Conservation (phyloP, 306 rosid genomes). For the Inga laurina region DNA sequence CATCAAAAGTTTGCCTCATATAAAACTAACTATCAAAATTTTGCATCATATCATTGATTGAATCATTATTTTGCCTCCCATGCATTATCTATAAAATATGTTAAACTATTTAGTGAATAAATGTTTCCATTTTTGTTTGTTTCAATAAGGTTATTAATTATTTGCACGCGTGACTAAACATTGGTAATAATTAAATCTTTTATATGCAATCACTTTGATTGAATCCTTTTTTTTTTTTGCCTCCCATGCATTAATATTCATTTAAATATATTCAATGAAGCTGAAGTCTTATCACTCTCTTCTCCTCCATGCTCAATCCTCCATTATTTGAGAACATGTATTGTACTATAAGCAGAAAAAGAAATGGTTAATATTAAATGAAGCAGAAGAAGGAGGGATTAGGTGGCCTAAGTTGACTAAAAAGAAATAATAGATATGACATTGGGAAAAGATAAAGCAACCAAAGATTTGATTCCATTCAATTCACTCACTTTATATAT, state of each 20-base stretch:
- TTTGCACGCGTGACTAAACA: neutral
- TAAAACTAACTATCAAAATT: neutral
- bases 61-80: too few species aligned
- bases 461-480: conserved; percentile 16
- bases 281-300: neutral
- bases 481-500: neutral
- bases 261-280: neutral
- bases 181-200: too few species aligned
- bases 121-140: too few species aligned
- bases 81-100: too few species aligned
- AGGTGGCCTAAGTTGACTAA: conserved; percentile 15
- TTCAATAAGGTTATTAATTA: too few species aligned
- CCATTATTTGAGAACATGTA: neutral
- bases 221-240: too few species aligned
- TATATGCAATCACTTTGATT: too few species aligned
- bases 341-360: neutral
- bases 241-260: neutral
- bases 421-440: conserved; percentile 21
- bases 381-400: neutral
- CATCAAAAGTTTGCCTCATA: neutral
- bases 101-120: too few species aligned
- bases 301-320: neutral
- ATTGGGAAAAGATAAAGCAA: conserved; percentile 17
- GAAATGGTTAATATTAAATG: neutral
- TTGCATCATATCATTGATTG: too few species aligned